Conservation (phyloP, 805 yeast genomes). For the Candida khao-thaluensis region DNA sequence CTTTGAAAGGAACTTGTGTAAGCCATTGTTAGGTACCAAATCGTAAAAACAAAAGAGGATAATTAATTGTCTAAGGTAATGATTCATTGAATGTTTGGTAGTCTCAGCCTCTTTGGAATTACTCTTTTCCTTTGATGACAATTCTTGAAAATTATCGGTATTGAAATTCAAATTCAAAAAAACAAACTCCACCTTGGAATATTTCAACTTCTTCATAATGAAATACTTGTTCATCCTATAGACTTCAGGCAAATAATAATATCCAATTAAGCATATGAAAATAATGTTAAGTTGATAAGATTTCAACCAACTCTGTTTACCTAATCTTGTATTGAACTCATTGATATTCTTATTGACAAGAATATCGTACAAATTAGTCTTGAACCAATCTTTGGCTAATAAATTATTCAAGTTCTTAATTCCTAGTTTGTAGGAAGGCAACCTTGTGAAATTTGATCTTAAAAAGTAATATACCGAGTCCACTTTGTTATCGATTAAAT, state of each 20-base stretch:
- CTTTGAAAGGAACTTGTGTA: slow-evolving; percentile 10
- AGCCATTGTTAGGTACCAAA: slow-evolving; percentile 10
- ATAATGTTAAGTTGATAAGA: slow-evolving; percentile 19
- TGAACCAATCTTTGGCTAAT: slow-evolving; percentile 37
- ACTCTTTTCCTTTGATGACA: slow-evolving; percentile 4
- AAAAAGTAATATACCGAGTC: slow-evolving; percentile 53
- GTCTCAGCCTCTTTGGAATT: not conserved
- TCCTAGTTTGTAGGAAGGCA: slow-evolving; percentile 47
- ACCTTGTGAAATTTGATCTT: slow-evolving; percentile 55
- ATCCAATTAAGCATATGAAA: slow-evolving; percentile 41
- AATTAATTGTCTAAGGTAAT: slow-evolving; percentile 24
- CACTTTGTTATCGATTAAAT: slow-evolving; percentile 43
- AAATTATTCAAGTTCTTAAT: slow-evolving; percentile 43
- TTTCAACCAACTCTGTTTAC: slow-evolving; percentile 12
- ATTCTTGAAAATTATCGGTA: slow-evolving; percentile 11
- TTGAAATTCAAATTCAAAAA: slow-evolving; percentile 22
- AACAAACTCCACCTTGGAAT: slow-evolving; percentile 22
- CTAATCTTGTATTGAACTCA: slow-evolving; percentile 8
- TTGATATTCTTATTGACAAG: slow-evolving; percentile 8
- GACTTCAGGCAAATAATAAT: slow-evolving; percentile 39
- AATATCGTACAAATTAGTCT: slow-evolving; percentile 24
- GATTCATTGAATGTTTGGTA: slow-evolving; percentile 8
- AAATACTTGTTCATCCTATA: slow-evolving; percentile 23
- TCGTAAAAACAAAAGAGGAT: slow-evolving; percentile 23
- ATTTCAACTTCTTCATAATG: slow-evolving; percentile 20